Evolutionary conservation across 2,329 filamentous ascomycete species (phyloP).

Genomic region (Claviceps sp.): DNA sequence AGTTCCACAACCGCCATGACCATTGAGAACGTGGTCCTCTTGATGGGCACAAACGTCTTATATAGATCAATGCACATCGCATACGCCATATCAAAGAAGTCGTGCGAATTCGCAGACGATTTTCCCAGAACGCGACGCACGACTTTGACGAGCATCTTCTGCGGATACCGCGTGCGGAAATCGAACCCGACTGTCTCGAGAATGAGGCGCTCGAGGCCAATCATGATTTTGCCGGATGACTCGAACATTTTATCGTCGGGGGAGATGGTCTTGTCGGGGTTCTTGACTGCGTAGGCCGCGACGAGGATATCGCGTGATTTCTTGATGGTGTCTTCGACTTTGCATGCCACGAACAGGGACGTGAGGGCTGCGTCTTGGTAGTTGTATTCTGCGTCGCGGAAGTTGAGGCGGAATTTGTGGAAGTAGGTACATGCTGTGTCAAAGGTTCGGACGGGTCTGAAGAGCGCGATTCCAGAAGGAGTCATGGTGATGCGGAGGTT

Average conservation of each 20-base stretch:
- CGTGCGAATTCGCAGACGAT: constrained; percentile 9
- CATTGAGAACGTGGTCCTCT: constrained; percentile 77
- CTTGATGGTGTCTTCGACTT: constrained; percentile 95
- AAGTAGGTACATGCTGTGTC: constrained; percentile 87
- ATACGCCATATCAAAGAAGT: constrained; percentile 58
- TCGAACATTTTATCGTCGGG: constrained; percentile 87
- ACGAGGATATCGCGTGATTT: constrained; percentile 90
- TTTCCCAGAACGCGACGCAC: constrained; percentile 40
- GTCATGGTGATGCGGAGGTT: neutral
- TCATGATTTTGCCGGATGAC: constrained; percentile 61
- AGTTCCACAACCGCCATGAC: constrained; percentile 73
- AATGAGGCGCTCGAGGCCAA: constrained; percentile 82
- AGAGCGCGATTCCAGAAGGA: neutral
- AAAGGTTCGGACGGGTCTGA: constrained; percentile 76
- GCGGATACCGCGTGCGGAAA: constrained; percentile 78
- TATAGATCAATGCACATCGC: constrained; percentile 80
- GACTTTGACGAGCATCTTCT: constrained; percentile 74
- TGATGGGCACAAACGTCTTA: constrained; percentile 83
- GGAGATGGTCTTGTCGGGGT: constrained; percentile 50
- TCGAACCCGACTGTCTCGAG: constrained; percentile 90
- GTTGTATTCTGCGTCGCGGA: constrained; percentile 76
- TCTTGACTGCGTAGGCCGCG: constrained; percentile 76
- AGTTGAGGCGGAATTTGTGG: constrained; percentile 80
- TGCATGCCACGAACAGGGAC: constrained; percentile 83
- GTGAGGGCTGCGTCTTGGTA: constrained; percentile 78